Conservation (phyloP, 257 asterid species). For the Solanum etuberosum region DNA sequence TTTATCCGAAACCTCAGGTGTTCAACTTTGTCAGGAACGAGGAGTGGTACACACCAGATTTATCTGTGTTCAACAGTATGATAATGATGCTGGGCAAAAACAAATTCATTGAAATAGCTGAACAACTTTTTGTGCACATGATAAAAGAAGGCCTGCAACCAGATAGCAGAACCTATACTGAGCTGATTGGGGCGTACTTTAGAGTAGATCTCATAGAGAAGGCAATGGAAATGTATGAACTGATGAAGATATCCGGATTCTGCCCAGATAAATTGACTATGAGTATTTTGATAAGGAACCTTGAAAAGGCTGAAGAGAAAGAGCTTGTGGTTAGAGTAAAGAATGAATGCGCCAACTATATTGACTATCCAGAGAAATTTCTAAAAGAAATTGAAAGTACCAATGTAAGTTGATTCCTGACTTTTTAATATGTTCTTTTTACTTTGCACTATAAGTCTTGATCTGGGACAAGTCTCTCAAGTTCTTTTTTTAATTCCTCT, state of each 20-base stretch:
- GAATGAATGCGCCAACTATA: slow-evolving; percentile 46
- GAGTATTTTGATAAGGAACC: slow-evolving; percentile 47
- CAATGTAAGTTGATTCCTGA: slow-evolving; percentile 24
- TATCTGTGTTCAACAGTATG: slow-evolving; percentile 47
- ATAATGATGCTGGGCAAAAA: slow-evolving; percentile 45
- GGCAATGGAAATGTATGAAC: slow-evolving; percentile 48
- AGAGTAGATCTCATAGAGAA: slow-evolving; percentile 37
- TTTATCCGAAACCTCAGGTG: slow-evolving; percentile 40
- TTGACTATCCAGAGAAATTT: slow-evolving; percentile 46
- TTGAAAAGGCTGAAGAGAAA: slow-evolving; percentile 47
- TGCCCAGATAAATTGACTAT: slow-evolving; percentile 56
- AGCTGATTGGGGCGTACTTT: slow-evolving; percentile 68
- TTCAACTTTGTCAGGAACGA: slow-evolving; percentile 51
- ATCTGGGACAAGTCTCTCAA: neutral
- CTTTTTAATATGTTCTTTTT: neutral
- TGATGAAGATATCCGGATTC: slow-evolving; percentile 59
- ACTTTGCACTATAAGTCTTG: neutral
- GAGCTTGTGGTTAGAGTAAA: slow-evolving; percentile 27
- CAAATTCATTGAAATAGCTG: slow-evolving; percentile 45
- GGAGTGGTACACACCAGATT: slow-evolving; percentile 48
- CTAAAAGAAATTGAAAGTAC: slow-evolving; percentile 38
- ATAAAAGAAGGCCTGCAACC: slow-evolving; percentile 47
- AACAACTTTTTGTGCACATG: slow-evolving; percentile 31
- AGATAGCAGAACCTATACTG: slow-evolving; percentile 53
- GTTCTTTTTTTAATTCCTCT: neutral